Evolutionary conservation across 306 rosid species (phyloP).

Genomic region (Corylus americana): DNA sequence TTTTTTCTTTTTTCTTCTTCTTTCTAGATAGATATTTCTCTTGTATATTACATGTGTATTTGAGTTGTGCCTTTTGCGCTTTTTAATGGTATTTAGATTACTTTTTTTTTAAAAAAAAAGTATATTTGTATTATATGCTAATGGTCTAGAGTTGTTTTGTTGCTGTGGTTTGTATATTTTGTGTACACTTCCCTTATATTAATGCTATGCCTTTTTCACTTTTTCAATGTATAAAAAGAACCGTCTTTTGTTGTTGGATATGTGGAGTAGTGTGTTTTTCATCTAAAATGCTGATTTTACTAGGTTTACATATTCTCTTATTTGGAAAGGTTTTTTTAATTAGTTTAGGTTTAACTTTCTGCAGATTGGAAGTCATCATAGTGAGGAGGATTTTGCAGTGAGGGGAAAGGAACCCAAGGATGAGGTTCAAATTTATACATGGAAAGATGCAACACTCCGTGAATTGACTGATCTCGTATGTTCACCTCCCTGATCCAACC

Average conservation of each 20-base stretch:
- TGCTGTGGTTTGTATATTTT: background rate
- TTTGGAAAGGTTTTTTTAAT: background rate
- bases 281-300: background rate
- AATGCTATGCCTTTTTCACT: background rate
- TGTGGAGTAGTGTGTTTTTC: background rate
- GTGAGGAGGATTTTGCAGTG: slow-evolving; percentile 76
- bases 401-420: slow-evolving; percentile 97
- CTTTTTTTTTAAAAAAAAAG: no score
- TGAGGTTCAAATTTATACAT: slow-evolving; percentile 96
- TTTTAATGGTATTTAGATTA: no score
- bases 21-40: no score
- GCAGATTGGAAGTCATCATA: slow-evolving; percentile 78
- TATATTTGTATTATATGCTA: background rate
- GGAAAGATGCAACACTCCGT: slow-evolving; percentile 96
- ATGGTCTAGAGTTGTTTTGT: background rate
- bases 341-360: slow-evolving; percentile 15
- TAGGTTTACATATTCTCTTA: background rate
- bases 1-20: no score
- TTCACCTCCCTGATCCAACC: no score
- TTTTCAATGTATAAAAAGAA: background rate
- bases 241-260: background rate
- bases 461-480: slow-evolving; percentile 94
- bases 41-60: no score
- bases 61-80: no score
- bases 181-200: background rate